phyloP scores from a whole-genome alignment of 352 stramenopile species.

The Phytophthora litchii region DNA sequence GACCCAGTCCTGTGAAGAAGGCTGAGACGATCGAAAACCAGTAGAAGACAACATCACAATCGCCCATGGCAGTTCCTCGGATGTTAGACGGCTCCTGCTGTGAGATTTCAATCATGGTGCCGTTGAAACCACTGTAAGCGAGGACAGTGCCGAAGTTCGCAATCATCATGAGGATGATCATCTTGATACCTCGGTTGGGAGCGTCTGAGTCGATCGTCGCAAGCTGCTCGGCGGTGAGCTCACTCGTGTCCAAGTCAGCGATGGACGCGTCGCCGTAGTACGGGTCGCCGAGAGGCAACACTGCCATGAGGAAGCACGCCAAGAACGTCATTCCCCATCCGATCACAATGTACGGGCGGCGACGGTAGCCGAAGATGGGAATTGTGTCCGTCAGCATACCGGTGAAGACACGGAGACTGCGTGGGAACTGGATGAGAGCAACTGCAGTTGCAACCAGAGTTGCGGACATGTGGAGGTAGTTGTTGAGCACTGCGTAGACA shows the following conservation, averaged over 20 bases:
- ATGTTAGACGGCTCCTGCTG: slow-evolving; percentile 50
- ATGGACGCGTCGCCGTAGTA: slow-evolving; percentile 55
- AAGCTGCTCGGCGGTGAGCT: slow-evolving; percentile 40
- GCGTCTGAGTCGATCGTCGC: slow-evolving; percentile 51
- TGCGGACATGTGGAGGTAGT: slow-evolving; percentile 68
- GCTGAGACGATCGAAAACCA: slow-evolving; percentile 43
- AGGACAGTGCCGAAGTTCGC: slow-evolving; percentile 81
- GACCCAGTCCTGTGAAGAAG: slow-evolving; percentile 52
- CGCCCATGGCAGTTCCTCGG: slow-evolving; percentile 48
- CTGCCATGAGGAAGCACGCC: slow-evolving; percentile 51
- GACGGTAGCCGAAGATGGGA: slow-evolving; percentile 79
- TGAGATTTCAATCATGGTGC: slow-evolving; percentile 62
- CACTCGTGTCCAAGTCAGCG: slow-evolving; percentile 28
- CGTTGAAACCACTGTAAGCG: slow-evolving; percentile 73
- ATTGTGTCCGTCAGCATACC: slow-evolving; percentile 79
- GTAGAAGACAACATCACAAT: slow-evolving; percentile 44
- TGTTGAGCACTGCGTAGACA: slow-evolving; percentile 68
- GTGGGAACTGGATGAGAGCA: slow-evolving; percentile 56
- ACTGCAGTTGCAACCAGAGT: slow-evolving; percentile 52
- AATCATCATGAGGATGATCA: slow-evolving; percentile 73
- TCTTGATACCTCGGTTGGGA: slow-evolving; percentile 49
- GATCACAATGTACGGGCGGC: slow-evolving; percentile 83
- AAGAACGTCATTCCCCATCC: slow-evolving; percentile 58
- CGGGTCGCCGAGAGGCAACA: slow-evolving; percentile 49
- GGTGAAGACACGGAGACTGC: slow-evolving; percentile 63